Percentiles rank a stretch among this genome's conserved stretches.
Evolutionary conservation across 495 filamentous ascomycete species (phyloP).

Genomic region (Penicillium cinerascens): DNA sequence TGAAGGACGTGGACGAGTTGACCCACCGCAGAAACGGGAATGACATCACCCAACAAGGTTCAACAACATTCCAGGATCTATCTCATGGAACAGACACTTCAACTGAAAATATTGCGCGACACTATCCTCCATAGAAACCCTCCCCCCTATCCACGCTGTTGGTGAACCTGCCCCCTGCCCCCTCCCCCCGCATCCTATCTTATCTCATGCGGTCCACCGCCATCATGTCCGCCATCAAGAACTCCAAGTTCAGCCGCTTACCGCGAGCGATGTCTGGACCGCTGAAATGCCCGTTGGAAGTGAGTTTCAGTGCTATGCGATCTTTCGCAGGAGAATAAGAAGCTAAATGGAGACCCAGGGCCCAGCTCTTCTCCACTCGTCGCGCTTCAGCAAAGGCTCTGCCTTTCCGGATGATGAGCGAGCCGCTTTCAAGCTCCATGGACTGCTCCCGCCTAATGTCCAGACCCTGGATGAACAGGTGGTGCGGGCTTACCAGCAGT

Average conservation of each 20-base stretch:
- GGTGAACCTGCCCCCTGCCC: background rate
- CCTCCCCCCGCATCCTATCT: background rate
- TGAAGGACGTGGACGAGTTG: background rate
- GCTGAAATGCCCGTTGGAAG: conserved; percentile 46
- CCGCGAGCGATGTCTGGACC: conserved; percentile 62
- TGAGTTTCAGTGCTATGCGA: background rate
- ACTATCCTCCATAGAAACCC: background rate
- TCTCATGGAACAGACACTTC: background rate
- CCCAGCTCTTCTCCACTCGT: conserved; percentile 58
- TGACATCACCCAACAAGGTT: background rate
- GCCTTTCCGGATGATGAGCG: conserved; percentile 70
- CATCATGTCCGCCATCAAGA: conserved; percentile 1
- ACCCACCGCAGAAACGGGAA: background rate
- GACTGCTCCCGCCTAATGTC: conserved; percentile 66
- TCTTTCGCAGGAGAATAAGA: background rate
- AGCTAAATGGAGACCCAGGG: conserved; percentile 38
- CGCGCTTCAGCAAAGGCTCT: conserved; percentile 82
- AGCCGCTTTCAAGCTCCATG: conserved; percentile 62
- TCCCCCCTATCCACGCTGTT: background rate
- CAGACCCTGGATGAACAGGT: conserved; percentile 81
- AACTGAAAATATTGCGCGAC: background rate
- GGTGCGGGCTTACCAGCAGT: conserved; percentile 76
- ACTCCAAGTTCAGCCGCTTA: conserved; percentile 53
- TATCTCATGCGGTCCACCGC: background rate
- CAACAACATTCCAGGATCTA: background rate